Conservation (phyloP, 768 basidiomycete genomes). For the Lentinula raphanica region DNA sequence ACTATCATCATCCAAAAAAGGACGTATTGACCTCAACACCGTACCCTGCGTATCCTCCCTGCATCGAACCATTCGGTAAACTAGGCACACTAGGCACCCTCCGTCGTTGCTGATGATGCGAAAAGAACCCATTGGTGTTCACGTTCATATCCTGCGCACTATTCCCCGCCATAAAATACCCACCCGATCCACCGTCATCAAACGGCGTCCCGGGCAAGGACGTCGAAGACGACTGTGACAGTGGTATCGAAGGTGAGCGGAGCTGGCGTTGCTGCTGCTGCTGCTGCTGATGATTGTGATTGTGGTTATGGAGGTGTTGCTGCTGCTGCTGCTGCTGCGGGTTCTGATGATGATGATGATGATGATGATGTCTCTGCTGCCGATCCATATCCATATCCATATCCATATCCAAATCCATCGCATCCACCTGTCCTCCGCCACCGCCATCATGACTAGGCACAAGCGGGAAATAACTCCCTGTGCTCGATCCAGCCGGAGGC, state of each 20-base stretch:
- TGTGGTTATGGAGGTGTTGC: too few relatives aligned
- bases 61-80: constrained; percentile 78
- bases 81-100: constrained; percentile 34
- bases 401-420: not conserved
- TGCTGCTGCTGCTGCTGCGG: too few relatives aligned
- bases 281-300: constrained; percentile 10
- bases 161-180: constrained; percentile 41
- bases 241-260: constrained; percentile 15
- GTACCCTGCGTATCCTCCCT: constrained; percentile 57
- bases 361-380: too few relatives aligned
- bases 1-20: not conserved
- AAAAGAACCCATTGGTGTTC: constrained; percentile 26
- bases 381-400: not conserved
- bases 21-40: not conserved
- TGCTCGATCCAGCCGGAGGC: not conserved
- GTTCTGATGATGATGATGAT: too few relatives aligned
- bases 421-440: too few relatives aligned
- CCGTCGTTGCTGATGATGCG: constrained; percentile 27
- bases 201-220: constrained; percentile 35
- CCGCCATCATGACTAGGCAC: not conserved
- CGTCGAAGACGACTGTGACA: constrained; percentile 25
- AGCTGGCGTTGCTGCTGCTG: constrained; percentile 9
- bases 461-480: not conserved
- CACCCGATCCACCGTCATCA: not conserved
- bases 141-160: constrained; percentile 37